phyloP scores from a whole-genome alignment of 2,329 filamentous ascomycete genomes.

The Cercospora citrullina region DNA sequence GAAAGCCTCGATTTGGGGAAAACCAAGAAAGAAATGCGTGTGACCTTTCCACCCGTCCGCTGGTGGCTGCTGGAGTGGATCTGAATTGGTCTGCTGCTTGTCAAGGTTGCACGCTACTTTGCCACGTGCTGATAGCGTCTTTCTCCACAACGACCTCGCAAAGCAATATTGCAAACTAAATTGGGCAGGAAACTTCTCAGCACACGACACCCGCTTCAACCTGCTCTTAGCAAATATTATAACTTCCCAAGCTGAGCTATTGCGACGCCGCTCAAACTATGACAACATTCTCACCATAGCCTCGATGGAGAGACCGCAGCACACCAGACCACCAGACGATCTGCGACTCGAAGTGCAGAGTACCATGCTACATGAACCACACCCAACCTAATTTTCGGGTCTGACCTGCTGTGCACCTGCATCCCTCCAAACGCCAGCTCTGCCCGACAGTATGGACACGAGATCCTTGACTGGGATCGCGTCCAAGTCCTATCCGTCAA shows the following conservation, averaged over 20 bases:
- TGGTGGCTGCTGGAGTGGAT: background rate
- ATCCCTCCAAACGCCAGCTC: background rate
- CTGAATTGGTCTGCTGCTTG: background rate
- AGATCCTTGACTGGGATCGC: background rate
- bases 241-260: too few relatives aligned
- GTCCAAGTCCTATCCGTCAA: background rate
- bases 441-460: background rate
- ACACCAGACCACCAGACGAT: background rate
- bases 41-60: background rate
- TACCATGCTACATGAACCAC: background rate
- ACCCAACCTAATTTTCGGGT: background rate
- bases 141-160: background rate
- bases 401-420: background rate
- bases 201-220: background rate
- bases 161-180: background rate
- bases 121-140: background rate
- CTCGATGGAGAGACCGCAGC: background rate
- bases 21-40: background rate
- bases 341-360: background rate
- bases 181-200: background rate
- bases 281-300: background rate
- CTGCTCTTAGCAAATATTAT: background rate
- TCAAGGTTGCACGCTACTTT: background rate
- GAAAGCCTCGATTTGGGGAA: background rate
- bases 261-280: background rate